A percentile compares a stretch with the other conserved stretches of the same genome.
Conservation (phyloP, 371 early-diverging fungal species). For the Syncephalastrum monosporum region DNA sequence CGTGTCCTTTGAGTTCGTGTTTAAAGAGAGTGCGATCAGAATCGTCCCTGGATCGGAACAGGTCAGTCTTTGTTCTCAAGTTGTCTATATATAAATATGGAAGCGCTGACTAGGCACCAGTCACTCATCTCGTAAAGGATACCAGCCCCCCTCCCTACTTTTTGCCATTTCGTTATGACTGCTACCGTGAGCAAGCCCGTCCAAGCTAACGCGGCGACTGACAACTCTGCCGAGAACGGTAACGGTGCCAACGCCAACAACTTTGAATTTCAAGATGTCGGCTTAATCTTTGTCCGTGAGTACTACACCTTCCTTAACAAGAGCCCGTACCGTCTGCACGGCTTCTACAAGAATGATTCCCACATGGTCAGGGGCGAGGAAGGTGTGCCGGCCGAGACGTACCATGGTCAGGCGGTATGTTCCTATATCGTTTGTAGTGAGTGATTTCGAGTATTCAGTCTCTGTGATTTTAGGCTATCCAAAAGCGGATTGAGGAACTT, state of each 20-base stretch:
- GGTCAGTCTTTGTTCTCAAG: too few relatives aligned
- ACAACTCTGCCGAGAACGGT: slow-evolving; percentile 15
- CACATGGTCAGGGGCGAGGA: slow-evolving; percentile 81
- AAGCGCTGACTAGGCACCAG: too few relatives aligned
- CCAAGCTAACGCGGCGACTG: slow-evolving; percentile 13
- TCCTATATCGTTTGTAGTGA: neutral
- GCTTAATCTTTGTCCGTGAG: slow-evolving; percentile 93
- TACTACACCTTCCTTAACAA: slow-evolving; percentile 93
- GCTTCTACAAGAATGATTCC: slow-evolving; percentile 86
- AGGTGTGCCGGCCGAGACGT: slow-evolving; percentile 55
- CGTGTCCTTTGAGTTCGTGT: too few relatives aligned
- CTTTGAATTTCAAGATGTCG: slow-evolving; percentile 69
- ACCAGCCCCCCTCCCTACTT: too few relatives aligned
- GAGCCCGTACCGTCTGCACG: slow-evolving; percentile 80
- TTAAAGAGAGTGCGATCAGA: too few relatives aligned
- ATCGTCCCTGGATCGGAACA: too few relatives aligned
- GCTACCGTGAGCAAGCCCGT: slow-evolving; percentile 25
- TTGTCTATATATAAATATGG: too few relatives aligned
- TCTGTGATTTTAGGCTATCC: slow-evolving; percentile 64
- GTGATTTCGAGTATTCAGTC: neutral
- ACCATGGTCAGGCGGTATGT: slow-evolving; percentile 38
- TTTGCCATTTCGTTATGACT: slow-evolving; percentile 12
- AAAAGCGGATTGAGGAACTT: slow-evolving; percentile 68
- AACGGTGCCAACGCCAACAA: slow-evolving; percentile 4
- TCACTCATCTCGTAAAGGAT: too few relatives aligned